Percentiles rank a stretch among this genome's conserved stretches.
Evolutionary conservation across 441 rosid species (phyloP).

Genomic region (Populus tomentosa): DNA sequence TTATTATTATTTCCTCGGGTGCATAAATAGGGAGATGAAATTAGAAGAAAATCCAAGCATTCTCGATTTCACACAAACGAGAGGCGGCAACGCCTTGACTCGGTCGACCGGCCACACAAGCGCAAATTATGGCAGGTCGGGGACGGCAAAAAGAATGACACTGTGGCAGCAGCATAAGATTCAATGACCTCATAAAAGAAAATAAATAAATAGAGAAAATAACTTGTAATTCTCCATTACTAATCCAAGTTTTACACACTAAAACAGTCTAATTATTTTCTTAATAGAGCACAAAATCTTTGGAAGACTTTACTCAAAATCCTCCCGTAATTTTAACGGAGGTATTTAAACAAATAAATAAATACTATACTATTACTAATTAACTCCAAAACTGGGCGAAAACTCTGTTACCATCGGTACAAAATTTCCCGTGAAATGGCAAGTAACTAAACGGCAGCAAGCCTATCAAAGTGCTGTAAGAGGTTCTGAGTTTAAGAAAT

Average conservation of each 20-base stretch:
- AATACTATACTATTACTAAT: neutral
- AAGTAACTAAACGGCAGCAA: conserved; percentile 14
- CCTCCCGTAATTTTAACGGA: conserved; percentile 39
- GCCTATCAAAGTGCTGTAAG: conserved; percentile 12
- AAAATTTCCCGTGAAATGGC: conserved; percentile 43
- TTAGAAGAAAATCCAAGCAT: too few species aligned
- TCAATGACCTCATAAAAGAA: neutral
- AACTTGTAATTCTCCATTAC: neutral
- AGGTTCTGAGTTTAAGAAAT: conserved; percentile 43
- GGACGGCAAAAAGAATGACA: conserved; percentile 57
- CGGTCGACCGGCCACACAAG: conserved; percentile 33
- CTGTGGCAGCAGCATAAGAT: conserved; percentile 7
- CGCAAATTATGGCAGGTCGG: conserved; percentile 44
- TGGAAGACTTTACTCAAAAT: conserved; percentile 2
- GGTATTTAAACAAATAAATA: conserved; percentile 20
- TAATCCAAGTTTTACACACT: neutral
- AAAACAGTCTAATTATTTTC: neutral
- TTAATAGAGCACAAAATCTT: neutral
- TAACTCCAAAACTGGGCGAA: neutral
- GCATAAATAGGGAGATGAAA: neutral
- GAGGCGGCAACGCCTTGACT: conserved; percentile 39
- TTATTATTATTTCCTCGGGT: neutral
- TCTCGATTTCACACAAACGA: conserved; percentile 27
- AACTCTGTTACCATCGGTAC: conserved; percentile 28
- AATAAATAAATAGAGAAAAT: neutral